A percentile compares a stretch with the other conserved stretches of the same genome.
These are phyloP conservation scores for Saprolegnia parasitica DNA, from an alignment of 352 stramenopile species.

Conservation along the genomic window DNA sequence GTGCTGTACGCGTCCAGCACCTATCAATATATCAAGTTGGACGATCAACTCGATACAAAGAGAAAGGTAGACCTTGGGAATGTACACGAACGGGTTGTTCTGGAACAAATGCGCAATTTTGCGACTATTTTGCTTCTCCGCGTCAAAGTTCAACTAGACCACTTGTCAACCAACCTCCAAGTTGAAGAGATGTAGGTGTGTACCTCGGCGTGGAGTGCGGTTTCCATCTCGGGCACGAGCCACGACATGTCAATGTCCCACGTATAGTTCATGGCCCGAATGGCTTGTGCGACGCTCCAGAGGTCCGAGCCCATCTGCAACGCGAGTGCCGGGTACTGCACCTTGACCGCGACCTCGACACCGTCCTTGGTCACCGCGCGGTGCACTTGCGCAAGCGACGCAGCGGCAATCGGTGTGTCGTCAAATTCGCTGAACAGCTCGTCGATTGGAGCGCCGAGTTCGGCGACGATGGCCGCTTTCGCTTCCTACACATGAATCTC, in stretches of 20 bases:
- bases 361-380: constrained; percentile 86
- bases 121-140: constrained; percentile 76
- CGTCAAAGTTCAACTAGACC: constrained; percentile 73
- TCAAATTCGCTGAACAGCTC: constrained; percentile 91
- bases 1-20: constrained; percentile 84
- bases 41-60: not conserved
- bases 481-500: constrained; percentile 29
- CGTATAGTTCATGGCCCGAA: constrained; percentile 57
- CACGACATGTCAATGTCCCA: constrained; percentile 92
- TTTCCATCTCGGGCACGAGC: constrained; percentile 95
- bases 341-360: constrained; percentile 93
- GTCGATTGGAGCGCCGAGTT: constrained; percentile 61
- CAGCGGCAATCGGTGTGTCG: constrained; percentile 88
- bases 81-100: constrained; percentile 51
- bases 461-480: constrained; percentile 49
- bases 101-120: constrained; percentile 57
- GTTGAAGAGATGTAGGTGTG: not conserved
- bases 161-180: not conserved
- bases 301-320: constrained; percentile 73
- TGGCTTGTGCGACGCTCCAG: constrained; percentile 58
- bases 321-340: constrained; percentile 90
- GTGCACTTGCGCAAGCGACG: constrained; percentile 95
- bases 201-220: constrained; percentile 63
- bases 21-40: not conserved
- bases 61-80: constrained; percentile 59